phyloP scores from a whole-genome alignment of 441 rosid species.

The Gossypium gossypioides region DNA sequence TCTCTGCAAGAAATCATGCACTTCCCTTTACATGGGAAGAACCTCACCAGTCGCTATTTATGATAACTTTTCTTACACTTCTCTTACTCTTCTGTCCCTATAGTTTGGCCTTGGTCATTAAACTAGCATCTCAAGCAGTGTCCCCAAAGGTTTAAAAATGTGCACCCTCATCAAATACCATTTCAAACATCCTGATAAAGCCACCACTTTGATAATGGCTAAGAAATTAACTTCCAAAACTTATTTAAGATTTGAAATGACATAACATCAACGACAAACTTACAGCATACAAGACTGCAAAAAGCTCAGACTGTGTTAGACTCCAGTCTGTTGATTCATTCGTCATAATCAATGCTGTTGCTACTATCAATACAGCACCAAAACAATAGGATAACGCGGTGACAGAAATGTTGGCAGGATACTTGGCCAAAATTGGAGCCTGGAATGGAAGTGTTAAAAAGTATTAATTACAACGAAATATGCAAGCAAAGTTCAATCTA shows the following conservation, averaged over 20 bases:
- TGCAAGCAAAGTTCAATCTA: not conserved
- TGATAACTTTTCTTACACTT: not conserved
- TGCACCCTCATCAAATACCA: not conserved
- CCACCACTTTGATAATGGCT: not conserved
- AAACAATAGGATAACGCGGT: constrained; percentile 71
- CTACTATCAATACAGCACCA: constrained; percentile 67
- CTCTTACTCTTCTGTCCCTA: not conserved
- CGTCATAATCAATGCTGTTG: constrained; percentile 50
- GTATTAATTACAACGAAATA: not conserved
- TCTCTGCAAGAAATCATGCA: not conserved
- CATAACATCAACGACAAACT: constrained; percentile 26
- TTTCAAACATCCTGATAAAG: not conserved
- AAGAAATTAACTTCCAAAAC: not conserved
- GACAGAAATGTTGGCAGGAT: constrained; percentile 83
- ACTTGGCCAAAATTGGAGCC: constrained; percentile 75
- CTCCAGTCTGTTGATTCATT: constrained; percentile 71
- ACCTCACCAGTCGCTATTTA: not conserved
- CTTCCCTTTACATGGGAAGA: not conserved
- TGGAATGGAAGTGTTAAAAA: constrained; percentile 33
- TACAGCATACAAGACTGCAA: constrained; percentile 87
- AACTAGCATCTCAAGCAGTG: not conserved
- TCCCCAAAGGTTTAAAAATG: not conserved
- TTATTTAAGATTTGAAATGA: not conserved
- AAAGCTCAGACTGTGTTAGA: constrained; percentile 64
- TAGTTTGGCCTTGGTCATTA: not conserved